Base-by-base conservation (phyloP, 768 basidiomycete species). In the Hortiboletus flavorubellus region DNA sequence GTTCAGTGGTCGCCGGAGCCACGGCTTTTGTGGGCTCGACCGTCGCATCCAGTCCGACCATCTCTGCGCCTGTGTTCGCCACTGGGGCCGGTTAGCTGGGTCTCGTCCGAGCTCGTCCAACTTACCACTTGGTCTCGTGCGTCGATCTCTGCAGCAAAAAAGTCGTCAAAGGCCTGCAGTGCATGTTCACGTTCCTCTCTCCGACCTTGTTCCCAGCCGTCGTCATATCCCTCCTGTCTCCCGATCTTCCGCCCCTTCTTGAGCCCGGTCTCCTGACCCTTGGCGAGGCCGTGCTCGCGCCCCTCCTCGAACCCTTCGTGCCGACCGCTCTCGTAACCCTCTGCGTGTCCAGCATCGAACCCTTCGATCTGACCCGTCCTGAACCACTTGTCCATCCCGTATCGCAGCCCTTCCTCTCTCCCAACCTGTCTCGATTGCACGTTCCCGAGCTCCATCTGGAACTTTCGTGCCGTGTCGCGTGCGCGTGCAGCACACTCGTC, bases 141-240 rank as follows among this genome's bases (percentile, higher is more conserved):
- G 56, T 72, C 72, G 57, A 73, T 67, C 55, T 84, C 79, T 60
- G 76, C 69, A 23, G 72, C 71, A 50, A 84, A 67, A 67, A 84
- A 81, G 38, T 73, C 73, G 65, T 86, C 82, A 69, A 87, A 83
- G 9, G 81, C 81, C 47, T 79, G 77, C 29, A 83, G 55, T 1
- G 83, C 84, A 58, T 76, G 77, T 43, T 71, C 68, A 31, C 82
- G 77, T 66, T 84, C 83, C 59, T 81, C 79, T 51, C 67, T 73
- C 56, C 74, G 69, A 59, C 78, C 78, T 61, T 72, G 58, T 54
- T 66, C 61, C 53, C 65, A 65, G 11, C 76, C 77, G 8, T 73
- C 69, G 26, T 73, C 67, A 43, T 62, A 72, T 21, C 63, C 72
- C 14, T 71, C 67, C 29, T 66, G 64, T 60, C 58, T 60, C 33